phyloP scores from a whole-genome alignment of 768 basidiomycete genomes.

The Rhodotorula toruloides region DNA sequence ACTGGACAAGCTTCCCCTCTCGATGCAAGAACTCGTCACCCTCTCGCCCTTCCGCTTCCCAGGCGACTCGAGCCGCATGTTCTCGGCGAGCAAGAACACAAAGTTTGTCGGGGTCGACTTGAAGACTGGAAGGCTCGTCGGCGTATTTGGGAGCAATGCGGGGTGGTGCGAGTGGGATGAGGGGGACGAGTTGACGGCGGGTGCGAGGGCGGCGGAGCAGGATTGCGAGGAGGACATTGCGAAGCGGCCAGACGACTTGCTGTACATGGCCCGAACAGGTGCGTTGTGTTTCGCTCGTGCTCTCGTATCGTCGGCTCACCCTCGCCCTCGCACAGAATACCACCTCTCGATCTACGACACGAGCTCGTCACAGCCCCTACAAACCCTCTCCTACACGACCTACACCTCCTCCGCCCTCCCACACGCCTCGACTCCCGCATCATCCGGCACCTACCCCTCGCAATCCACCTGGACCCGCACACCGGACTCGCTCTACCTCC shows the following conservation, averaged over 20 bases:
- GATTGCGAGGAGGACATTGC: slow-evolving; percentile 43
- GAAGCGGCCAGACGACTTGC: slow-evolving; percentile 45
- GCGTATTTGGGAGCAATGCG: slow-evolving; percentile 39
- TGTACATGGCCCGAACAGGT: slow-evolving; percentile 67
- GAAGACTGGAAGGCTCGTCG: slow-evolving; percentile 68
- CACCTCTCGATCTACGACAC: slow-evolving; percentile 75
- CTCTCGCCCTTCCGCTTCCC: slow-evolving; percentile 78
- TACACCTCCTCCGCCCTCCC: slow-evolving; percentile 62
- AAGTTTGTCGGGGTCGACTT: slow-evolving; percentile 55
- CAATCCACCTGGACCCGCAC: slow-evolving; percentile 71
- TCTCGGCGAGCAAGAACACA: slow-evolving; percentile 87
- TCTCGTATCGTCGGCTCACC: not conserved
- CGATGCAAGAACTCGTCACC: slow-evolving; percentile 88
- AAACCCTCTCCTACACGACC: slow-evolving; percentile 81
- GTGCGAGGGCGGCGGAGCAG: slow-evolving; percentile 14
- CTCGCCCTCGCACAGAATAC: slow-evolving; percentile 63
- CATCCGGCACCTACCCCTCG: slow-evolving; percentile 45
- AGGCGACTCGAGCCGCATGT: slow-evolving; percentile 61
- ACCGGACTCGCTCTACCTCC: slow-evolving; percentile 73
- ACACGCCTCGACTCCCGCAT: not conserved
- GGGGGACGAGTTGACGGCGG: slow-evolving; percentile 17
- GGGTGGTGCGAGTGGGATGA: slow-evolving; percentile 44
- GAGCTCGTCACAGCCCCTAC: slow-evolving; percentile 53
- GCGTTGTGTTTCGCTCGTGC: slow-evolving; percentile 39
- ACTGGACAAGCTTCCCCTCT: slow-evolving; percentile 80